These are phyloP conservation scores for Termitomyces sp. DNA, from an alignment of 768 basidiomycete species.

Conservation along the genomic window DNA sequence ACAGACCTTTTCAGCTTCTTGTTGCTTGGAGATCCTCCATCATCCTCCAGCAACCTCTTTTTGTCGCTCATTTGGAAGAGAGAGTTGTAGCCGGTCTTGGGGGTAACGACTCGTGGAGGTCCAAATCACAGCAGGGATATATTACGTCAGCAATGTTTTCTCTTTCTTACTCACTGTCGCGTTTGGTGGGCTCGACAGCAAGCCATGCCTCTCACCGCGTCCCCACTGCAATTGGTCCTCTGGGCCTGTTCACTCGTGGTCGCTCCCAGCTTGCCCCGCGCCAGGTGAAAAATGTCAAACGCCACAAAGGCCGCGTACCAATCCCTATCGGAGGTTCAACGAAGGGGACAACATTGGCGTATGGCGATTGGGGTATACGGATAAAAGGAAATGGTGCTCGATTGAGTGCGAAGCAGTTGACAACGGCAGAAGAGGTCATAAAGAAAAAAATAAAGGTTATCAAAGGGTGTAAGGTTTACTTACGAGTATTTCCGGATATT, in stretches of 20 bases:
- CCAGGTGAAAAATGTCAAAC: slow-evolving; percentile 76
- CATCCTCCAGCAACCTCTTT: slow-evolving; percentile 56
- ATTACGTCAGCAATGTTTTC: slow-evolving; percentile 34
- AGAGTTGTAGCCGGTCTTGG: neutral
- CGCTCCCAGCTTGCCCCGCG: slow-evolving; percentile 75
- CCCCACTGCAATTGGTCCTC: slow-evolving; percentile 22
- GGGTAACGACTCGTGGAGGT: neutral
- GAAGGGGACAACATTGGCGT: slow-evolving; percentile 88
- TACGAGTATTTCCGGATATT: slow-evolving; percentile 94
- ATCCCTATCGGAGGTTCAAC: slow-evolving; percentile 87
- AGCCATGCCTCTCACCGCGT: slow-evolving; percentile 15
- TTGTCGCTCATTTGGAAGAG: slow-evolving; percentile 51
- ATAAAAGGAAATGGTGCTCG: slow-evolving; percentile 79
- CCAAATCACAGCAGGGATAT: neutral
- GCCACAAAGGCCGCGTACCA: slow-evolving; percentile 86
- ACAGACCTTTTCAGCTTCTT: slow-evolving; percentile 70
- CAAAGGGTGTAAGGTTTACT: slow-evolving; percentile 81
- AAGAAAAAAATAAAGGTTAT: slow-evolving; percentile 85
- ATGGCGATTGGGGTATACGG: slow-evolving; percentile 88
- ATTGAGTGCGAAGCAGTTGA: slow-evolving; percentile 85
- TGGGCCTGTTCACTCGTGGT: slow-evolving; percentile 35
- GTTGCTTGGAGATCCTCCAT: slow-evolving; percentile 36
- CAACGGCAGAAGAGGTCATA: slow-evolving; percentile 81
- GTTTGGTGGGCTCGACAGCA: slow-evolving; percentile 18
- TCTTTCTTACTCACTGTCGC: slow-evolving; percentile 33